Evolutionary conservation across 768 basidiomycete species (phyloP), one percentile per base, ranked within the genome.

Genomic region (Megacollybia marginata): DNA sequence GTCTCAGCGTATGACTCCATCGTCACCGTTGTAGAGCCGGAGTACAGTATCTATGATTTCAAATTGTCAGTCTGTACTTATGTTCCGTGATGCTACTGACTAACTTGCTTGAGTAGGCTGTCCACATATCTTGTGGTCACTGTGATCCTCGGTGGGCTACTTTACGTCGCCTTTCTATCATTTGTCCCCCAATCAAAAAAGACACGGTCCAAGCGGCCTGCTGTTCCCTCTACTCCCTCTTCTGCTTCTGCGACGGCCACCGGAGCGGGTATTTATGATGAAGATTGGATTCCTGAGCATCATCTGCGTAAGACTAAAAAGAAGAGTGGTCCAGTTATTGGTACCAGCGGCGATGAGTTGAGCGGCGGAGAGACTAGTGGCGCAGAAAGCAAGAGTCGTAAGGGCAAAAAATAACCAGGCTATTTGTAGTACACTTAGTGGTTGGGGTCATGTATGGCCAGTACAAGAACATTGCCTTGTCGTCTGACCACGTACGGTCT

Each of bases 281-380:
- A 92, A 60, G 90, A 92, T 59, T 92, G 90, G 90, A 92, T 92
- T 56, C 90, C 90, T n/a, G 85, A 86, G 55, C 87, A 90, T 59
- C 90, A 92, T 58, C 69, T 90, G 53, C 85, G 79, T 71, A 86
- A 87, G 64, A 50, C 67, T 32, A 88, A 79, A 63, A 62, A 64
- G 34, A 79, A 76, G 56, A 73, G 75, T 54, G 73, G 74, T 60
- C 66, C 65, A 35, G 74, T 70, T 23, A 69, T 62, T 36, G 52
- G 70, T 18, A 71, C 70, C 33, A 82, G 80, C 50, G 87, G 78
- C 18, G 86, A 83, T 43, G 85, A 86, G 49, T 57, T 77, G 31
- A 88, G 85, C 50, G 80, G 76, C 16, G 78, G 69, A 3, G 87
- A 89, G 63, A 67, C 73, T 15, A 87, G 83, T 49, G 79, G 79